Conservation (phyloP, 148 eudicot genomes). For the Heliosperma pusillum region DNA sequence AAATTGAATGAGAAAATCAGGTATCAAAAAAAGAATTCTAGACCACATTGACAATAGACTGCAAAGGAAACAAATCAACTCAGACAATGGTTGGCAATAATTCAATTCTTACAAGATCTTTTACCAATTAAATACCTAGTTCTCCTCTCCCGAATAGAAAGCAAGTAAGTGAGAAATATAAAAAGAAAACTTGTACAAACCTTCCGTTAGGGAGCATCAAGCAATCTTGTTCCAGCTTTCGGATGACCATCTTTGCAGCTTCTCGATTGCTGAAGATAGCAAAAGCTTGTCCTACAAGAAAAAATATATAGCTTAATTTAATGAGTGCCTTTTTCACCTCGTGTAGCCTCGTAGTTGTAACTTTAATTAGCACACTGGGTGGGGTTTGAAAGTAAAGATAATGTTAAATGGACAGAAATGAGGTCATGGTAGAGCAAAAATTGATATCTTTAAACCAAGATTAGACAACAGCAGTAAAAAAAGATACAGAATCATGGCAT, state of each 20-base stretch:
- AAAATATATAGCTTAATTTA: neutral
- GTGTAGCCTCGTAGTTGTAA: neutral
- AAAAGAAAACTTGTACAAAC: conserved; percentile 23
- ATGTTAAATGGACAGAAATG: neutral
- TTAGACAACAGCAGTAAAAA: neutral
- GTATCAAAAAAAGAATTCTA: neutral
- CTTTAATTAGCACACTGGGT: neutral
- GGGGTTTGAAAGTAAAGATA: neutral
- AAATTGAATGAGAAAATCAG: too few relatives aligned
- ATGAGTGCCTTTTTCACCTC: neutral
- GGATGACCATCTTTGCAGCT: conserved; percentile 43
- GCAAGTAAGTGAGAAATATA: too few relatives aligned
- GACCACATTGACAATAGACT: neutral
- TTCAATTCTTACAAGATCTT: neutral
- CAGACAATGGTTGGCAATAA: neutral
- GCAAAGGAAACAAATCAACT: neutral
- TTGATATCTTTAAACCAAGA: neutral
- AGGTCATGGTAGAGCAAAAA: neutral
- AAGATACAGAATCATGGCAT: conserved; percentile 12
- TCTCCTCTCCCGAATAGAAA: neutral
- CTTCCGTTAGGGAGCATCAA: conserved; percentile 62
- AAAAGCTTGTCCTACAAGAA: conserved; percentile 51
- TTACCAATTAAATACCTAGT: neutral
- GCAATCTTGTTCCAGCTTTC: conserved; percentile 40
- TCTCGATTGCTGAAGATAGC: conserved; percentile 43